phyloP scores from a whole-genome alignment of 192 early-diverging fungal genomes.

The Neocallimastix lanati region DNA sequence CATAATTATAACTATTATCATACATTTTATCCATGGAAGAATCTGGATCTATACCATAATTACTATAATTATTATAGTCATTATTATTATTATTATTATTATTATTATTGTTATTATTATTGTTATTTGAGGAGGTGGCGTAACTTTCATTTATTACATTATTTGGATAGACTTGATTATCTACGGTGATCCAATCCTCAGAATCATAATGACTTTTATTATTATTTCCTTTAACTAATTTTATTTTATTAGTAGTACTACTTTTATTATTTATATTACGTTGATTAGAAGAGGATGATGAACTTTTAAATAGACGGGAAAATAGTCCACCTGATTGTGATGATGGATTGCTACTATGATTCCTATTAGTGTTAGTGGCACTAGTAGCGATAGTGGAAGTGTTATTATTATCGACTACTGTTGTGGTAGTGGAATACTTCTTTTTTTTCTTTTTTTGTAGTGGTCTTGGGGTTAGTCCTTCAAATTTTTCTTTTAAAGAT shows the following conservation, averaged over 20 bases:
- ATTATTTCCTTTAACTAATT: neutral
- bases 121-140: too few relatives aligned
- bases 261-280: neutral
- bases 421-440: neutral
- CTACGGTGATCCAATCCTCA: neutral
- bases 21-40: neutral
- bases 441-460: neutral
- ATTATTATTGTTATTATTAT: neutral
- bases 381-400: neutral
- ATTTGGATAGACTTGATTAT: neutral
- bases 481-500: neutral
- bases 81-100: neutral
- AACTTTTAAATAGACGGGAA: neutral
- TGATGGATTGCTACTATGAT: neutral
- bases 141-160: too few relatives aligned
- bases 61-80: neutral
- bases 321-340: neutral
- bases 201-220: neutral
- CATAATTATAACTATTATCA: neutral
- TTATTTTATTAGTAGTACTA: too few relatives aligned
- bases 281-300: neutral
- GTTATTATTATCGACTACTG: too few relatives aligned
- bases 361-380: too few relatives aligned
- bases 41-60: neutral
- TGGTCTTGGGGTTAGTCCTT: neutral